Percentiles rank a stretch among this genome's conserved stretches.
These are phyloP conservation scores for Brassica rapa DNA, from an alignment of 345 rosid species.

Conservation along the genomic window DNA sequence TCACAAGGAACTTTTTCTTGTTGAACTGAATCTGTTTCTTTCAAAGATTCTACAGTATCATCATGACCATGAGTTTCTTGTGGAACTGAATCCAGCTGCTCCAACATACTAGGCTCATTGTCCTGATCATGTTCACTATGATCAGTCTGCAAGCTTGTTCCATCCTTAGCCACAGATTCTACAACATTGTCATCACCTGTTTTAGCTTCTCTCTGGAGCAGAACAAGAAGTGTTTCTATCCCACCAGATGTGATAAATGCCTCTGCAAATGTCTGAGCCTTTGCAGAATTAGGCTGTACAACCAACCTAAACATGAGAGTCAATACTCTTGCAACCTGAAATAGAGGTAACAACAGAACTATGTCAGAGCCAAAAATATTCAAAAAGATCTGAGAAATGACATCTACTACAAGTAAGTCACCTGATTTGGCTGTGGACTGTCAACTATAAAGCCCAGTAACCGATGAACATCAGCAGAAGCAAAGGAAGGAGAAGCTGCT, in stretches of 20 bases:
- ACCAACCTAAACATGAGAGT: constrained; percentile 85
- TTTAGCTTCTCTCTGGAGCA: constrained; percentile 91
- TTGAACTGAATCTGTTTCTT: constrained; percentile 44
- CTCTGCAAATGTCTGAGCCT: constrained; percentile 75
- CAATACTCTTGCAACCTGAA: constrained; percentile 85
- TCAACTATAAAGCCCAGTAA: constrained; percentile 89
- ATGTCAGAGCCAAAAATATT: constrained; percentile 8
- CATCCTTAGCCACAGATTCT: constrained; percentile 42
- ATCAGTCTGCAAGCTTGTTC: constrained; percentile 36
- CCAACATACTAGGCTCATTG: constrained; percentile 35
- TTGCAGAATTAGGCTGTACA: constrained; percentile 81
- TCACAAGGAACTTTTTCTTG: constrained; percentile 45
- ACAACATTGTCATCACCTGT: constrained; percentile 55
- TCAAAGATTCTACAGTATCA: background rate
- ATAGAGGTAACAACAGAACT: constrained; percentile 23
- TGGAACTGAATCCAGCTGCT: constrained; percentile 40
- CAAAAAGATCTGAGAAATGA: background rate
- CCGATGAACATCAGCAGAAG: constrained; percentile 65
- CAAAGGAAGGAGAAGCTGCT: constrained; percentile 71
- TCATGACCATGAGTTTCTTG: constrained; percentile 45
- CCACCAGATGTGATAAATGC: constrained; percentile 85
- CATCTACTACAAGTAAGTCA: constrained; percentile 28
- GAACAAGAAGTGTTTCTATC: constrained; percentile 91
- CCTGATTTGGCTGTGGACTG: constrained; percentile 98
- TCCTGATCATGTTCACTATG: constrained; percentile 45